Evolutionary conservation across 805 yeast species (phyloP), one percentile per base, ranked within the genome.

Genomic region (Candida nemodendra): DNA sequence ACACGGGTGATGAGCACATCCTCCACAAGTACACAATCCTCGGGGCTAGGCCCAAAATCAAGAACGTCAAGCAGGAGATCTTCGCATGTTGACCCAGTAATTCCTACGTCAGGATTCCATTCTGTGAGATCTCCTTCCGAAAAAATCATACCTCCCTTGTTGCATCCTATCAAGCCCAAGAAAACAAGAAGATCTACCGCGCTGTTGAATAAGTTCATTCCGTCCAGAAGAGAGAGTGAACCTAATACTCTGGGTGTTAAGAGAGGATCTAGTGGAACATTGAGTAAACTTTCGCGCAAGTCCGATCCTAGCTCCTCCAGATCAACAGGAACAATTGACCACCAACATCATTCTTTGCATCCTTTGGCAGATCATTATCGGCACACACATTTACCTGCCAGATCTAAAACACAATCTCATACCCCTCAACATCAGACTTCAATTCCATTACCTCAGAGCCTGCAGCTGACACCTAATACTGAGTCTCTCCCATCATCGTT

Each of bases 31-130:
- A 17, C 25, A 5, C 27, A 27, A 21, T 25, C 13, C 14, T 27
- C 18, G 3, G 12, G 25, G 8, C n/a, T 17, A 8, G 8, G 8
- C 9, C 16, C 6, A 16, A 27, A 14, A 14, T 18, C n/a, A 9
- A 30, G 24, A 26, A 14, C 19, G 6, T 15, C 38, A 4, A 19
- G 36, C 29, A 34, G 42, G 21, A 36, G 39, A n/a, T 26, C 35
- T n/a, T 35, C 44, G 5, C 33, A 32, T 9, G 18, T 24, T 8
- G 39, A 37, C 3, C 18, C 21, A 11, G 45, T 44, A 12, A 40
- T 56, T n/a, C 51, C 62, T 0, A 17, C 34, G 9, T 38, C 56
- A 1, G 66, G 66, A 2, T 59, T 63, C 47, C 61, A 60, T 27
- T 52, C 55, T 9, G 36, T 48, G 17, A 53, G 43, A 21, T 25